Evolutionary conservation across 805 yeast species (phyloP).

Genomic region (Metschnikowia arizonensis): DNA sequence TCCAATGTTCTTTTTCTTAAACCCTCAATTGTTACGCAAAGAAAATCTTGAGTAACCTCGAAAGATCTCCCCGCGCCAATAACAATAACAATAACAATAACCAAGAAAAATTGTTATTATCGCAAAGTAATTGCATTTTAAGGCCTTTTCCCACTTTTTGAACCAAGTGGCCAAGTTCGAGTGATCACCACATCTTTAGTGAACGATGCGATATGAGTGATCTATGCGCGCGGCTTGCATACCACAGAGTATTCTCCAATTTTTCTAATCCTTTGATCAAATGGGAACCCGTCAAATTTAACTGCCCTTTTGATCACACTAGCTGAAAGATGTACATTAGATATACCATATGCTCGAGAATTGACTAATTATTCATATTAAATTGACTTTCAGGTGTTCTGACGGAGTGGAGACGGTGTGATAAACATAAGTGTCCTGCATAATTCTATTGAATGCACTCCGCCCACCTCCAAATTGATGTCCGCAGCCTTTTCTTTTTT

Average conservation of each 20-base stretch:
- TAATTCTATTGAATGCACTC: conserved; percentile 1
- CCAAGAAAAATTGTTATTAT: not conserved
- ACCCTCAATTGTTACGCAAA: not conserved
- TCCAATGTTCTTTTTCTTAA: conserved; percentile 3
- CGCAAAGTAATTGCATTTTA: too few relatives aligned
- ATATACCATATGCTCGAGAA: not conserved
- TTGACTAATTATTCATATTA: not conserved
- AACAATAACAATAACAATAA: not conserved
- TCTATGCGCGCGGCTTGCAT: conserved; percentile 7
- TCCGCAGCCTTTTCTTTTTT: conserved; percentile 4
- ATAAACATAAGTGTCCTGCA: not conserved
- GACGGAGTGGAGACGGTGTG: not conserved
- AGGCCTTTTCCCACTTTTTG: not conserved
- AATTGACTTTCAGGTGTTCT: not conserved
- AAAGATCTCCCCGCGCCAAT: not conserved
- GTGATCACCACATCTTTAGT: conserved; percentile 4
- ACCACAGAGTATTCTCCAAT: not conserved
- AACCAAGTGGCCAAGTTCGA: not conserved
- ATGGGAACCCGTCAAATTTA: not conserved
- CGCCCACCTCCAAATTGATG: not conserved
- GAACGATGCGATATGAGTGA: conserved; percentile 5
- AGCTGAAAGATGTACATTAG: not conserved
- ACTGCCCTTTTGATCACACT: not conserved
- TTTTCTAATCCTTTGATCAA: not conserved
- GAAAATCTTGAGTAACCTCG: not conserved